Base-by-base conservation (phyloP, 2,329 filamentous ascomycete genomes). In the Teratosphaeria destructans region DNA sequence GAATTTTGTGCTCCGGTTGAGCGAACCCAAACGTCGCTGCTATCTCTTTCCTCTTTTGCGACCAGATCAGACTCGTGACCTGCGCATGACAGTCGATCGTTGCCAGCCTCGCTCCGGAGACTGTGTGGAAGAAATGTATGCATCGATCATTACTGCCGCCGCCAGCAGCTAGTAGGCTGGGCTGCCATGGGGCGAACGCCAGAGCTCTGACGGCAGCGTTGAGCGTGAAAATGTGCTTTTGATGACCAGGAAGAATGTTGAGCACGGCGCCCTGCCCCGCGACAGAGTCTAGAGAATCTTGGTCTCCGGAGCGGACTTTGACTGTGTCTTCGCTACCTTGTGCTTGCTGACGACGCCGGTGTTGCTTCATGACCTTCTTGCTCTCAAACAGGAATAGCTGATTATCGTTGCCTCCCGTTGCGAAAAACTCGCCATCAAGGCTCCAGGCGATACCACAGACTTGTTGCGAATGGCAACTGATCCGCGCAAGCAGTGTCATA, bases 381-480 rank as follows among this genome's bases (percentile, higher is more conserved):
- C 83, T 81, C 57, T 92, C 84, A 72, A 95, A 96, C 1, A 97
- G 79, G 66, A 86, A 88, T 69, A 93, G 95, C 3, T 85, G 74
- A 69, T 97, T 96, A 76, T 99, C 94, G 70, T 99, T 97, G 27
- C 89, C 90, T 6, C 94, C 92, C 4, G 89, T 91, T 14, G 90
- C 90, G 71, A 99, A 92, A 39, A 85, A 80, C 3, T 80, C 79
- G 3, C 90, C 90, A 67, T 89, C 84, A 3, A 79, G 77, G 3
- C 90, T 92, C 90, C 92, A 97, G 3, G 89, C 83, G n/a, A 99
- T 78, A 1, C 93, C 93, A 68, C 94, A 99, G 58, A 99, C 87
- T 70, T 97, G 92, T 73, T 96, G 91, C 1, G 81, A 84, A 71
- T 97, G 93, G 7, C 90, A 84, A 35, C 81, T 81, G 66, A 97